Evolutionary conservation across 352 stramenopile genomes (phyloP), one percentile per base, ranked within the genome.

Genomic region (Peronospora destructor): DNA sequence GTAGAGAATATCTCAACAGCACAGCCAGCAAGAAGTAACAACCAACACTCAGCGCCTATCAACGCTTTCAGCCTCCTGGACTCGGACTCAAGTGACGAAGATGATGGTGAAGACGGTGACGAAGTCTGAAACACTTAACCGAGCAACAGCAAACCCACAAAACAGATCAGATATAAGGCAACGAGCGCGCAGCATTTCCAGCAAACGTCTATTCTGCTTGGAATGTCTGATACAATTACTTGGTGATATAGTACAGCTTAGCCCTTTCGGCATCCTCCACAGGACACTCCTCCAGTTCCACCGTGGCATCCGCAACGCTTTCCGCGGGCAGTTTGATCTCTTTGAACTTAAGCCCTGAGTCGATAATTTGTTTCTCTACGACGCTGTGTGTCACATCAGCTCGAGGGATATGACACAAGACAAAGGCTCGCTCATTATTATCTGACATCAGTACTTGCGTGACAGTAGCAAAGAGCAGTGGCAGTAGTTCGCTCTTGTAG

Each of bases 61-160:
- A 73, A 87, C 49, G 84, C 85, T 6, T 87, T 96, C 52, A 71
- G 73, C 37, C 56, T 92, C 16, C 57, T 97, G 14, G 82, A 95
- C 56, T 74, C 68, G 13, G 88, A 87, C 50, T 94, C 90, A 39
- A 95, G 91, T 60, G 85, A 95, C 52, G 69, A 83, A 43, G 67
- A 72, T 14, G 19, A 23, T 23, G 19, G 3, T 32, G 28, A 32
- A 2, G 28, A 32, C 28, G 73, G 64, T 44, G 56, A 70, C 19
- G 61, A 70, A 12, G 64, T 73, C 30, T 63, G 26, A 53, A 25
- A 16, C 21, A 28, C 9, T 30, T 4, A 45, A 34, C 13, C 10
- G 17, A 41, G 16, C 36, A 41, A 19, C 39, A 11, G 29, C 12
- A 12, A 28, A 8, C 12, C 38, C 26, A 44, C 37, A 36, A 56